These are phyloP conservation scores for Ogataea nitratoaversa DNA, from an alignment of 805 yeast genomes.

Conservation along the genomic window DNA sequence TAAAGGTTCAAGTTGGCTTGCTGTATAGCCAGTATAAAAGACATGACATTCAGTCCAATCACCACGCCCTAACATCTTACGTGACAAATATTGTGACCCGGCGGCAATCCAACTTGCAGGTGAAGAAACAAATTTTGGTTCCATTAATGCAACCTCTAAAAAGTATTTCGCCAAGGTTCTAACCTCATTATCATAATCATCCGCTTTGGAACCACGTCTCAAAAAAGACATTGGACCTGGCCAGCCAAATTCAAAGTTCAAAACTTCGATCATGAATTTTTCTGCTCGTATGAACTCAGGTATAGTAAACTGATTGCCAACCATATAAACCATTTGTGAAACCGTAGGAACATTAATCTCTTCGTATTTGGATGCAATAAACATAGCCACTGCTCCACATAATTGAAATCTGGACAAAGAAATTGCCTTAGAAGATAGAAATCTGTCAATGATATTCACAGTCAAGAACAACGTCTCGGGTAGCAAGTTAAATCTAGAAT, in stretches of 20 bases:
- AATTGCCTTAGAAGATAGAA: constrained; percentile 66
- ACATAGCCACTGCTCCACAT: constrained; percentile 87
- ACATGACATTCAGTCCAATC: constrained; percentile 82
- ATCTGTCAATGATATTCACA: constrained; percentile 81
- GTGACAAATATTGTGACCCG: constrained; percentile 77
- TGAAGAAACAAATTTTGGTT: constrained; percentile 63
- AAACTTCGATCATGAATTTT: constrained; percentile 64
- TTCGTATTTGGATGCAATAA: constrained; percentile 91
- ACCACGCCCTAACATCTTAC: constrained; percentile 72
- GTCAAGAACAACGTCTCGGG: constrained; percentile 85
- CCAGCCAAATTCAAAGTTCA: constrained; percentile 72
- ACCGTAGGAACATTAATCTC: constrained; percentile 89
- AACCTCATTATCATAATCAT: constrained; percentile 77
- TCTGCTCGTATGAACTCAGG: constrained; percentile 80
- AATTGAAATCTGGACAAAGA: constrained; percentile 83
- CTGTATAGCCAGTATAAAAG: constrained; percentile 89
- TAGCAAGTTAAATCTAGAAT: constrained; percentile 69
- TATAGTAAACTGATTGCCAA: constrained; percentile 76
- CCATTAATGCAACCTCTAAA: constrained; percentile 73
- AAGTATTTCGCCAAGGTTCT: constrained; percentile 85
- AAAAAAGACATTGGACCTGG: constrained; percentile 90
- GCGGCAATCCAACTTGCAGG: constrained; percentile 79
- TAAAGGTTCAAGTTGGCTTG: constrained; percentile 75
- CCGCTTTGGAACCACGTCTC: constrained; percentile 86
- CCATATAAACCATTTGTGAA: constrained; percentile 76